Evolutionary conservation across 257 asterid species (phyloP).

Genomic region (Nemophila menziesii): DNA sequence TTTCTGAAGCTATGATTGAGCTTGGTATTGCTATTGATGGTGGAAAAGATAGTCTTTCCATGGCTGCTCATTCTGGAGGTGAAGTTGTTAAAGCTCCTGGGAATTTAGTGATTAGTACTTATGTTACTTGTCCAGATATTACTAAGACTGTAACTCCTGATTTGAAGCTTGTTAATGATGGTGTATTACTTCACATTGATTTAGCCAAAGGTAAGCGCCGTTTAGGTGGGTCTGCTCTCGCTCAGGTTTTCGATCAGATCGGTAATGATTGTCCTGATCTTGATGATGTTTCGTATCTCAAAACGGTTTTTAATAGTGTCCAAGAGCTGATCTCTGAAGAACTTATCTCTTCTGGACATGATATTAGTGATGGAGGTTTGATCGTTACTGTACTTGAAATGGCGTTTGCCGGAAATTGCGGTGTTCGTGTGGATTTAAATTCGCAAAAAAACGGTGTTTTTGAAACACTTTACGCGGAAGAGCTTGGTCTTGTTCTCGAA

Average conservation of each 20-base stretch:
- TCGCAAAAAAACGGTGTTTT: slow-evolving; percentile 25
- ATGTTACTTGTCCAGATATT: slow-evolving; percentile 87
- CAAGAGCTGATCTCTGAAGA: slow-evolving; percentile 60
- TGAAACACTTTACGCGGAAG: slow-evolving; percentile 73
- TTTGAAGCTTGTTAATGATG: slow-evolving; percentile 75
- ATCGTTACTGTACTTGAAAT: slow-evolving; percentile 69
- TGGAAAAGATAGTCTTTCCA: slow-evolving; percentile 93
- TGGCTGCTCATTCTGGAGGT: slow-evolving; percentile 76
- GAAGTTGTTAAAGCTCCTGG: slow-evolving; percentile 98
- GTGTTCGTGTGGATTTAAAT: slow-evolving; percentile 43
- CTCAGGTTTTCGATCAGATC: slow-evolving; percentile 78
- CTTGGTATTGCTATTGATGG: slow-evolving; percentile 95
- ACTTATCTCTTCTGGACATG: slow-evolving; percentile 85
- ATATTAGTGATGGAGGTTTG: slow-evolving; percentile 90
- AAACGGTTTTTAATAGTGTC: slow-evolving; percentile 58
- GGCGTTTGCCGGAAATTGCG: slow-evolving; percentile 94
- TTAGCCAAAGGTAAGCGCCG: slow-evolving; percentile 75
- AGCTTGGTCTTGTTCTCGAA: slow-evolving; percentile 75
- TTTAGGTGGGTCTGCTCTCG: slow-evolving; percentile 89
- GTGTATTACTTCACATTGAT: slow-evolving; percentile 74
- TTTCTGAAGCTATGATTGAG: slow-evolving; percentile 87
- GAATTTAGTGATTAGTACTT: slow-evolving; percentile 78
- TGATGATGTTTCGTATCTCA: slow-evolving; percentile 65
- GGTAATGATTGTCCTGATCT: slow-evolving; percentile 85
- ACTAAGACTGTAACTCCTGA: slow-evolving; percentile 87